Percentiles rank a stretch among this genome's conserved stretches.
phyloP scores from a whole-genome alignment of 2,329 filamentous ascomycete genomes.

The Penicillium occitanis region DNA sequence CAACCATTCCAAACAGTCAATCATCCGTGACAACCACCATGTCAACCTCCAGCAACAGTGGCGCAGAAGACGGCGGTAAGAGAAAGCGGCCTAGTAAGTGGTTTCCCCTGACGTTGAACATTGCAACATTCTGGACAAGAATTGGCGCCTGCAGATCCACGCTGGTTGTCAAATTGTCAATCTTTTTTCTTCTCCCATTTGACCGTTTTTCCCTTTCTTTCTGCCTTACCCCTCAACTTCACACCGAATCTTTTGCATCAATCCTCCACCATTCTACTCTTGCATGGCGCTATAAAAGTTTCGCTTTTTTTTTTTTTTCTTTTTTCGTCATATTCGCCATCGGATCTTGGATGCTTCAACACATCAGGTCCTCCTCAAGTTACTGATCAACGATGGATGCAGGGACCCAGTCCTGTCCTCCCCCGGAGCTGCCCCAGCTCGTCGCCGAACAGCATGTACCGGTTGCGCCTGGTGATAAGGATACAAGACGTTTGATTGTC shows the following conservation, averaged over 20 bases:
- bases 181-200: slow-evolving; percentile 14
- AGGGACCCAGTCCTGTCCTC: slow-evolving; percentile 94
- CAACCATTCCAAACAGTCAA: background rate
- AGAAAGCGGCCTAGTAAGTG: slow-evolving; percentile 43
- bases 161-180: background rate
- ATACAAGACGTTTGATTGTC: slow-evolving; percentile 87
- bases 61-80: slow-evolving; percentile 31
- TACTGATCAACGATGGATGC: slow-evolving; percentile 26
- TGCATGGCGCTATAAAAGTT: slow-evolving; percentile 9
- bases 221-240: slow-evolving; percentile 6
- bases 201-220: background rate
- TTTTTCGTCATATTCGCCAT: slow-evolving; percentile 13
- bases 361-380: slow-evolving; percentile 11
- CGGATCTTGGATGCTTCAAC: slow-evolving; percentile 16
- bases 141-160: slow-evolving; percentile 1
- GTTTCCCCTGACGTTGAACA: background rate
- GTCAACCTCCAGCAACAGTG: slow-evolving; percentile 30
- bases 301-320: background rate
- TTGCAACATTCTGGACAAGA: background rate
- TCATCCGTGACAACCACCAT: slow-evolving; percentile 27
- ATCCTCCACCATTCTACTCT: background rate
- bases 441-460: slow-evolving; percentile 89
- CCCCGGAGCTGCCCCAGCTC: slow-evolving; percentile 83
- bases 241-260: background rate
- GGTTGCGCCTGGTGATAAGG: slow-evolving; percentile 82